A percentile compares a stretch with the other conserved stretches of the same genome.
Evolutionary conservation across 2,329 filamentous ascomycete genomes (phyloP).

Genomic region (Phaeoacremonium minimum): DNA sequence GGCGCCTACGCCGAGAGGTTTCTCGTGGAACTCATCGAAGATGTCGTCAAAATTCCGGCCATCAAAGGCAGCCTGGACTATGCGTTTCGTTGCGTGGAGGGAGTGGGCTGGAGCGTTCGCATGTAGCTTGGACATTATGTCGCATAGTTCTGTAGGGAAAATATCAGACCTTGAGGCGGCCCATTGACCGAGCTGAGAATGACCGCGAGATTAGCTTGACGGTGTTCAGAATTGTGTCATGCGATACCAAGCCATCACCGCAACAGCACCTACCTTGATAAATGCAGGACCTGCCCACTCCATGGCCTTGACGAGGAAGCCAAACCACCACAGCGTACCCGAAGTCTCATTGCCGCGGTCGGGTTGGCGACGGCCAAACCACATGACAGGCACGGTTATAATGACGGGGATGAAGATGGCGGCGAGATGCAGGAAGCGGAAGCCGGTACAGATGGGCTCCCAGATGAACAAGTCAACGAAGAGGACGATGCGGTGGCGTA

Average conservation of each 20-base stretch:
- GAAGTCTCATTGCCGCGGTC: conserved; percentile 68
- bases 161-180: conserved; percentile 94
- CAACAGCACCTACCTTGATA: conserved; percentile 77
- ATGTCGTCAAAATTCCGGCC: conserved; percentile 81
- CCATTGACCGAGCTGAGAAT: conserved; percentile 85
- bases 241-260: too few species aligned
- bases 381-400: conserved; percentile 71
- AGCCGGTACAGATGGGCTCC: conserved; percentile 82
- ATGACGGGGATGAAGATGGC: conserved; percentile 91
- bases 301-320: conserved; percentile 82
- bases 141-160: conserved; percentile 89
- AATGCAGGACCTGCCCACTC: conserved; percentile 91
- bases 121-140: conserved; percentile 89
- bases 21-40: conserved; percentile 91
- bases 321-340: conserved; percentile 93
- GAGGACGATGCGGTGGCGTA: conserved; percentile 57
- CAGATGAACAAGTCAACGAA: conserved; percentile 69
- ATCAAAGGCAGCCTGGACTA: conserved; percentile 76
- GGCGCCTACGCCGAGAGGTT: conserved; percentile 85
- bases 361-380: conserved; percentile 64
- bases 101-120: conserved; percentile 93
- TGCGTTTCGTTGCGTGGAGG: conserved; percentile 71
- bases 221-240: background rate
- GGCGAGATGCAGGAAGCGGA: conserved; percentile 83
- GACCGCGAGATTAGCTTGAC: background rate